Base-by-base conservation (phyloP, 257 asterid genomes). In the Striga asiatica region DNA sequence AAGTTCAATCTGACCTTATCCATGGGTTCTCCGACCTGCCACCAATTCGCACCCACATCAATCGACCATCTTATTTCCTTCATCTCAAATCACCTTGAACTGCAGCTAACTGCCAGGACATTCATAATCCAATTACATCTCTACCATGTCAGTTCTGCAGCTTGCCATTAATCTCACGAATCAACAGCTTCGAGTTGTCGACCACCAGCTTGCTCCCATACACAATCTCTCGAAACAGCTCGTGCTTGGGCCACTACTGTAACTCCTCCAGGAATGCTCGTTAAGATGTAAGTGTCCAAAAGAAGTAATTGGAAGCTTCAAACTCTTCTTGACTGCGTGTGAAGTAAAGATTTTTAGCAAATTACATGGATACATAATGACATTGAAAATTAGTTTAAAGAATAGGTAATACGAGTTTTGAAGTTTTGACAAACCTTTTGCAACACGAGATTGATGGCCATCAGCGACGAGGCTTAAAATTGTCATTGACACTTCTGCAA, bases 111-210 rank as follows among this genome's bases (percentile, higher is more conserved):
- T 29, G 1, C n/a, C n/a, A n/a, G n/a, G n/a, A n/a, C n/a, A n/a
- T n/a, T n/a, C n/a, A n/a, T n/a, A n/a, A n/a, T n/a, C n/a, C n/a
- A n/a, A n/a, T n/a, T n/a, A 41, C 6, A 41, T 41, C 48, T n/a
- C n/a, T n/a, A n/a, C n/a, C n/a, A n/a, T n/a, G n/a, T 67, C 70
- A 77, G 46, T 60, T 18, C 22, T 64, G 75, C 64, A 81, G 51
- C 55, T 37, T 58, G 13, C 94, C 85, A 66, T 74, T 31, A 52
- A 77, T 71, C 75, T 85, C 89, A 50, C 80, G 76, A 54, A 76
- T 23, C 64, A 85, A 32, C 66, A 85, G 76, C 19, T 51, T 28
- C 16, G 97, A 85, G 63, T 61, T 58, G 64, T 83, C 74, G 10
- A 68, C 81, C 4, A 80, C 22, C 21, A 54, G 66, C 59, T 73